Evolutionary conservation across 352 stramenopile species (phyloP).

Genomic region (Pythium insidiosum): DNA sequence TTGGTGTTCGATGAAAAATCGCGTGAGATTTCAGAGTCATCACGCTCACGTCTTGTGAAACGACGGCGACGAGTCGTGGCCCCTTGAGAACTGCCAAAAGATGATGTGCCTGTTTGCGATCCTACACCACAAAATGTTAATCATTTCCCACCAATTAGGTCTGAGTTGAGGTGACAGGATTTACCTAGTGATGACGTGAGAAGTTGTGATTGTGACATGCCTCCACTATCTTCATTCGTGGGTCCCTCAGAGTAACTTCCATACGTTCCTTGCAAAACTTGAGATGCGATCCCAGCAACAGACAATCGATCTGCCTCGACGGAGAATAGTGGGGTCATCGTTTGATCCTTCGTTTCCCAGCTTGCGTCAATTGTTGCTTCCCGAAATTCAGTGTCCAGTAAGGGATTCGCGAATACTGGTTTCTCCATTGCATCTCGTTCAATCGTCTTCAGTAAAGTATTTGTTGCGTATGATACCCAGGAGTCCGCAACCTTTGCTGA

Average conservation of each 20-base stretch:
- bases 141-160: no score
- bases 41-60: no score
- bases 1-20: no score
- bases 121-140: no score
- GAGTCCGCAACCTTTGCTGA: slow-evolving; percentile 33
- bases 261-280: not conserved
- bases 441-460: slow-evolving; percentile 51
- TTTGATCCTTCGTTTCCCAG: slow-evolving; percentile 59
- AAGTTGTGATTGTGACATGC: not conserved
- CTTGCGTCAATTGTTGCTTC: slow-evolving; percentile 52
- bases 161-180: no score
- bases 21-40: no score
- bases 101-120: no score
- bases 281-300: slow-evolving; percentile 2
- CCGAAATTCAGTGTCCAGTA: slow-evolving; percentile 35
- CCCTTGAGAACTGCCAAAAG: slow-evolving; percentile 3
- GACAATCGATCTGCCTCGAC: slow-evolving; percentile 55
- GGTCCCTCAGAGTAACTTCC: not conserved
- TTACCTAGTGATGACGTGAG: slow-evolving; percentile 6
- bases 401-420: slow-evolving; percentile 39
- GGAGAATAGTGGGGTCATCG: slow-evolving; percentile 71
- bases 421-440: no score
- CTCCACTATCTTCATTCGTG: not conserved
- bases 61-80: slow-evolving; percentile 6
- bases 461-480: slow-evolving; percentile 66